A percentile compares a stretch with the other conserved stretches of the same genome.
Evolutionary conservation across 2,329 filamentous ascomycete species (phyloP).

Genomic region (Tolypocladium sp.): DNA sequence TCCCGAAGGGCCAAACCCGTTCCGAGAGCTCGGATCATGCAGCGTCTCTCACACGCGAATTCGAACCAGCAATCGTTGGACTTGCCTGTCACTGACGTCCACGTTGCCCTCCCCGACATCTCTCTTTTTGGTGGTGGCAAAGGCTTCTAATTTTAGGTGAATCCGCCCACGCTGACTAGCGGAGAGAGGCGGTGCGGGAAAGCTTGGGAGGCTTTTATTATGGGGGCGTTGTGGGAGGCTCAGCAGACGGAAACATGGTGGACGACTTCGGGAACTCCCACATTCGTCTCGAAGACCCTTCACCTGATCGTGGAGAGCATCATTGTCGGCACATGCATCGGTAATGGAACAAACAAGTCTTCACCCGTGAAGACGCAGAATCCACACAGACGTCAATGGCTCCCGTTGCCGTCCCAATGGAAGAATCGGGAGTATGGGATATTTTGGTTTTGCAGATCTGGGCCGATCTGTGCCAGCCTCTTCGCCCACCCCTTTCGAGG

Average conservation of each 20-base stretch:
- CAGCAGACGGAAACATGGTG: background rate
- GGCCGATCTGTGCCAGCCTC: background rate
- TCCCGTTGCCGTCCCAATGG: background rate
- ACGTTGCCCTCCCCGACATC: background rate
- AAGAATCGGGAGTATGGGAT: background rate
- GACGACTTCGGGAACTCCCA: background rate
- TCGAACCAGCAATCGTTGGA: background rate
- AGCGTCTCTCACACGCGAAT: background rate
- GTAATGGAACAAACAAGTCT: background rate
- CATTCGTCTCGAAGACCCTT: background rate
- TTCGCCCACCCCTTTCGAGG: background rate
- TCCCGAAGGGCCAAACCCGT: background rate
- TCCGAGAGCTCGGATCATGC: background rate
- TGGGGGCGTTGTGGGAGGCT: background rate
- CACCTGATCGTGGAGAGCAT: background rate
- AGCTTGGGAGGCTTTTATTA: background rate
- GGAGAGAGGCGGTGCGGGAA: background rate
- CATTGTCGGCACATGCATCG: background rate
- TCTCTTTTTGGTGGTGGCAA: background rate
- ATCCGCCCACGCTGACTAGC: background rate
- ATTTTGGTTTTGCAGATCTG: background rate
- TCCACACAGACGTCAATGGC: background rate
- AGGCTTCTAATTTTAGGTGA: background rate
- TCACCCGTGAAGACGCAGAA: background rate
- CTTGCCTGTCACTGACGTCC: background rate